Evolutionary conservation across 2,329 filamentous ascomycete genomes (phyloP).

Genomic region (Neofusicoccum parvum): DNA sequence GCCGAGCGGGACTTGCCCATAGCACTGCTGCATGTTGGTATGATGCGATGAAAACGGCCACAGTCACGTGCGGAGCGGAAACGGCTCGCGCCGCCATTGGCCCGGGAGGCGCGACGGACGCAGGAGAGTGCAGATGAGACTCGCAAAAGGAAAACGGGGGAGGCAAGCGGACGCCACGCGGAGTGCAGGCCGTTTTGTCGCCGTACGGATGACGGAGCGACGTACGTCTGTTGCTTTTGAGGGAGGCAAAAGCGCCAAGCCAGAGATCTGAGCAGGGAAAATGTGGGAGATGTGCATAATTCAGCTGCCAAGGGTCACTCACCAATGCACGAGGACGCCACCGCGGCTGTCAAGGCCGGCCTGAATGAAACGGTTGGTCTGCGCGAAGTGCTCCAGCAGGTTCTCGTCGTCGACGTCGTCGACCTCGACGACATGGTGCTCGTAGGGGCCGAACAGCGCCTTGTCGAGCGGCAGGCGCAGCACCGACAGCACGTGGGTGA

Average conservation of each 20-base stretch:
- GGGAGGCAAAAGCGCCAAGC: conserved; percentile 18
- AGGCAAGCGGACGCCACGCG: neutral
- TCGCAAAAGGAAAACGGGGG: neutral
- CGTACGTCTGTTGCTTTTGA: neutral
- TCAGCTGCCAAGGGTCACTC: conserved; percentile 40
- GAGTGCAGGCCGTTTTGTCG: conserved; percentile 8
- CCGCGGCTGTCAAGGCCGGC: conserved; percentile 65
- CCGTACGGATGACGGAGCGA: neutral
- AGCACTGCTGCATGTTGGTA: conserved; percentile 61
- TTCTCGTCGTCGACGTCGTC: conserved; percentile 92
- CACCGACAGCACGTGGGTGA: conserved; percentile 91
- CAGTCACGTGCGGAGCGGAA: conserved; percentile 8
- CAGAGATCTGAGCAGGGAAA: conserved; percentile 19
- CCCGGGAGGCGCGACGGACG: neutral
- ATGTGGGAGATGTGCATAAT: conserved; percentile 16
- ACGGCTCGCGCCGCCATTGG: conserved; percentile 1
- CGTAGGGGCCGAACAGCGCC: conserved; percentile 62
- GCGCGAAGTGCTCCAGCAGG: conserved; percentile 76
- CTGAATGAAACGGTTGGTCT: conserved; percentile 81
- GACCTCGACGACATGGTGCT: conserved; percentile 78
- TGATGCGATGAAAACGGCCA: conserved; percentile 5
- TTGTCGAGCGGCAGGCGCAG: conserved; percentile 63
- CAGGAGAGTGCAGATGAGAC: neutral
- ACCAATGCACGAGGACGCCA: conserved; percentile 72
- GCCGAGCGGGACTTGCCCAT: conserved; percentile 96